Conservation (phyloP, 768 basidiomycete species). For the Nevesoporus exiguus region DNA sequence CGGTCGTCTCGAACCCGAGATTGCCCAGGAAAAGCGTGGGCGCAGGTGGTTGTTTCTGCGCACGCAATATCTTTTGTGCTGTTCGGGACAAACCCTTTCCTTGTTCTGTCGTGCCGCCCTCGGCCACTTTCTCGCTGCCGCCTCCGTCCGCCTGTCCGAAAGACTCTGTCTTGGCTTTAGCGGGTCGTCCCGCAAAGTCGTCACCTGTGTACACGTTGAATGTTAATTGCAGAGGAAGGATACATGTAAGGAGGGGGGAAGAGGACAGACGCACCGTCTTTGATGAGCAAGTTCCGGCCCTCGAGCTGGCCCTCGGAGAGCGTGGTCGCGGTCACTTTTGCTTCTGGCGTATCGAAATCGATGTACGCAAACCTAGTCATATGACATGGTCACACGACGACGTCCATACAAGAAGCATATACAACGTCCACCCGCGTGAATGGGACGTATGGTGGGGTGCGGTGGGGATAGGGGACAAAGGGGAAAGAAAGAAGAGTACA, state of each 20-base stretch:
- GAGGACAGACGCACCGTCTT: conserved; percentile 61
- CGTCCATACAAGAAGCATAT: neutral
- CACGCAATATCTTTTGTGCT: conserved; percentile 70
- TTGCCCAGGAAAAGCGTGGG: conserved; percentile 93
- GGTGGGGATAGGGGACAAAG: neutral
- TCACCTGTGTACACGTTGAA: conserved; percentile 46
- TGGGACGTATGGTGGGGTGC: too few species aligned
- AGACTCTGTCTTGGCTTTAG: conserved; percentile 31
- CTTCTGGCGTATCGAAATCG: conserved; percentile 80
- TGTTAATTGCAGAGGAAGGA: neutral
- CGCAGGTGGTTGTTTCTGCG: conserved; percentile 80
- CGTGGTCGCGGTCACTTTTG: conserved; percentile 70
- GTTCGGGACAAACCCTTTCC: conserved; percentile 50
- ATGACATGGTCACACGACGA: conserved; percentile 4
- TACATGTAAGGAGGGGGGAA: neutral
- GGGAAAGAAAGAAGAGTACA: conserved; percentile 26
- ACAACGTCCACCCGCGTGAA: neutral
- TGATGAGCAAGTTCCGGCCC: conserved; percentile 87
- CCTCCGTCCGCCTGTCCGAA: conserved; percentile 30
- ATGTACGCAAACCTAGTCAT: conserved; percentile 86
- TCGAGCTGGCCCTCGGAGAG: conserved; percentile 79
- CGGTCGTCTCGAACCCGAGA: conserved; percentile 86
- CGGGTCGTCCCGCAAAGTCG: conserved; percentile 70
- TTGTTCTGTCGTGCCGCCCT: conserved; percentile 30
- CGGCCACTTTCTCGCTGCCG: conserved; percentile 15